phyloP scores from a whole-genome alignment of 225 moss, liverwort and hornwort species.

The Asterella californica region DNA sequence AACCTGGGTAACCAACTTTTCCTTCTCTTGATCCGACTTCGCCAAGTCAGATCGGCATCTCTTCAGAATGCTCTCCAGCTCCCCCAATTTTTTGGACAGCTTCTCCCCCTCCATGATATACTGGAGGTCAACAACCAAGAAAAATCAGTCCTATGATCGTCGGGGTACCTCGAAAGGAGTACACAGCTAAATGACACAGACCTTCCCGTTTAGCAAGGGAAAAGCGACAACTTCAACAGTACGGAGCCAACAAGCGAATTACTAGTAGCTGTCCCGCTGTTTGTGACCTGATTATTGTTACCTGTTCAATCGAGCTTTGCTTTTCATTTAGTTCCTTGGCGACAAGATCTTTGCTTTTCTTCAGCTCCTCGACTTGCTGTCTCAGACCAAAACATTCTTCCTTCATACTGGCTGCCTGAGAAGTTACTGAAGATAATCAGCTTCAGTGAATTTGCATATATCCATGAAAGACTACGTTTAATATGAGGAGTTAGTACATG shows the following conservation, averaged over 20 bases:
- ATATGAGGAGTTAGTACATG: background rate
- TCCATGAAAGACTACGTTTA: background rate
- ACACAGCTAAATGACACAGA: background rate
- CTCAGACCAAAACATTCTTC: slow-evolving; percentile 38
- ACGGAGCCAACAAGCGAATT: background rate
- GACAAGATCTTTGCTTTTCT: slow-evolving; percentile 29
- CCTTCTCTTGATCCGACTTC: slow-evolving; percentile 36
- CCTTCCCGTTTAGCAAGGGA: background rate
- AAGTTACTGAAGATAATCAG: slow-evolving; percentile 1
- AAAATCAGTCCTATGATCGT: background rate
- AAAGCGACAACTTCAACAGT: background rate
- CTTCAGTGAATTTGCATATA: background rate
- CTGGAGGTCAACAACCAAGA: slow-evolving; percentile 9
- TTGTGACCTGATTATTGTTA: slow-evolving; percentile 9
- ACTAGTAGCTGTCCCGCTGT: background rate
- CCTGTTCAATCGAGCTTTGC: slow-evolving; percentile 35
- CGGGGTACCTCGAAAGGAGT: background rate
- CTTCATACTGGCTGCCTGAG: slow-evolving; percentile 41
- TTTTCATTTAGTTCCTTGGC: slow-evolving; percentile 30
- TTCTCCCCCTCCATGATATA: slow-evolving; percentile 37
- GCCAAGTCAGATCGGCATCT: slow-evolving; percentile 35
- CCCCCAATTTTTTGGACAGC: slow-evolving; percentile 36
- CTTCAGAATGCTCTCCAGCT: slow-evolving; percentile 35
- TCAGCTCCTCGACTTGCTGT: slow-evolving; percentile 36
- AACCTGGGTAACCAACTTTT: slow-evolving; percentile 22